phyloP scores from a whole-genome alignment of 2,329 filamentous ascomycete species.

The Botryotinia globosa region DNA sequence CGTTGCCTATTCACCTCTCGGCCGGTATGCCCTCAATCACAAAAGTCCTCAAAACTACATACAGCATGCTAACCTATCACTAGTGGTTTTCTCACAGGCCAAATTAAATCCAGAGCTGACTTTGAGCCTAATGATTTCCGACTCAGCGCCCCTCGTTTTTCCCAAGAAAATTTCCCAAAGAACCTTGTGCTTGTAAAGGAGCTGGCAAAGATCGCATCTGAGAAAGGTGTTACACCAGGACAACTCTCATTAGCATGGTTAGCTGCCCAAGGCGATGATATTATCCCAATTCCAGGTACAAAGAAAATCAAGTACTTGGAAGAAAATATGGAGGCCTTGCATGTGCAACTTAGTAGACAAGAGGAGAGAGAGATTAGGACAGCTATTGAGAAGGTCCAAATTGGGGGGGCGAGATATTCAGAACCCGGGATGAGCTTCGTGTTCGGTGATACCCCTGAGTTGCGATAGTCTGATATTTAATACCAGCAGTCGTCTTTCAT shows the following conservation, averaged over 20 bases:
- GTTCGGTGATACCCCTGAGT: conserved; percentile 29
- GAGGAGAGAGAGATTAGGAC: conserved; percentile 30
- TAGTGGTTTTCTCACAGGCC: conserved; percentile 53
- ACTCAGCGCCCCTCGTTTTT: conserved; percentile 45
- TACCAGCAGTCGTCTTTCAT: background rate
- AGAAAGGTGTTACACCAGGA: conserved; percentile 48
- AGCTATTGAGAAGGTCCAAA: conserved; percentile 46
- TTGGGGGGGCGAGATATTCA: conserved; percentile 50
- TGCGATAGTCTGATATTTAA: conserved; percentile 16
- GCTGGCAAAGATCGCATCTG: conserved; percentile 46
- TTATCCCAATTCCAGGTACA: conserved; percentile 55
- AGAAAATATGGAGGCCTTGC: conserved; percentile 31
- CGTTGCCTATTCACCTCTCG: conserved; percentile 59
- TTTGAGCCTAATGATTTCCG: conserved; percentile 51
- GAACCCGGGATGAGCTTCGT: conserved; percentile 37
- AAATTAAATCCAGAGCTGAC: conserved; percentile 46
- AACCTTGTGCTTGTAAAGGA: conserved; percentile 48
- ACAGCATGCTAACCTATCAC: background rate
- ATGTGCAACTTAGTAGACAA: conserved; percentile 23
- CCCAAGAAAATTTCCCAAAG: conserved; percentile 49
- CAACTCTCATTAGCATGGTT: conserved; percentile 55
- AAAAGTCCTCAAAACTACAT: background rate
- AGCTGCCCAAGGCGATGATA: conserved; percentile 50
- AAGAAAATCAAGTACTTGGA: conserved; percentile 47
- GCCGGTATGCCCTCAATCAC: conserved; percentile 34